phyloP scores from a whole-genome alignment of 805 yeast species.

The Clavispora phyllophila region DNA sequence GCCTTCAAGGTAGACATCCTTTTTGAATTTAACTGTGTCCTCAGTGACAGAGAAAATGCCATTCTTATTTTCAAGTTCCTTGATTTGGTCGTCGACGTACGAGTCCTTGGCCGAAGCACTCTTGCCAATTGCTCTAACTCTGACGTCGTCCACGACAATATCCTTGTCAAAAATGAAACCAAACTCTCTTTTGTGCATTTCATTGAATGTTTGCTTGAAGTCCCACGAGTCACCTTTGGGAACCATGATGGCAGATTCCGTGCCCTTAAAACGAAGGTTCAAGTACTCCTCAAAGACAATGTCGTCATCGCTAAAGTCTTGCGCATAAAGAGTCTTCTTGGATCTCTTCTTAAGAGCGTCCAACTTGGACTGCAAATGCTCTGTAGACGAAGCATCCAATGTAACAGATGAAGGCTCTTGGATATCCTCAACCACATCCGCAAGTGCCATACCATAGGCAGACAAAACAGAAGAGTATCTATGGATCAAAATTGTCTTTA shows the following conservation, averaged over 20 bases:
- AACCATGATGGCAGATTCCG: slow-evolving; percentile 15
- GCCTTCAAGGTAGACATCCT: slow-evolving; percentile 10
- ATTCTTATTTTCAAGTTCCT: slow-evolving; percentile 1
- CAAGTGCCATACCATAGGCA: slow-evolving; percentile 18
- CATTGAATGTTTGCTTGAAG: slow-evolving; percentile 8
- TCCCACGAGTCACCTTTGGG: slow-evolving; percentile 12
- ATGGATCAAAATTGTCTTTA: slow-evolving; percentile 13
- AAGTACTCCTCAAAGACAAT: slow-evolving; percentile 14
- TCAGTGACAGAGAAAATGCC: slow-evolving; percentile 1
- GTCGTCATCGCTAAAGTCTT: slow-evolving; percentile 8
- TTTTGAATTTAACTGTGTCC: slow-evolving; percentile 4
- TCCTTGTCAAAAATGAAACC: slow-evolving; percentile 15
- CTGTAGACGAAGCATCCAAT: background rate
- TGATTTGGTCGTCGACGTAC: slow-evolving; percentile 12
- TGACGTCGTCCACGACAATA: slow-evolving; percentile 18
- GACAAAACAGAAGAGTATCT: slow-evolving; percentile 17
- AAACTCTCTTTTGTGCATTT: slow-evolving; percentile 14
- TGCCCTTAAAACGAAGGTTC: slow-evolving; percentile 14
- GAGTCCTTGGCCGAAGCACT: slow-evolving; percentile 5
- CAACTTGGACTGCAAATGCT: slow-evolving; percentile 1
- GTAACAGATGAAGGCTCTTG: slow-evolving; percentile 5
- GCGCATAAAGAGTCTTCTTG: slow-evolving; percentile 5
- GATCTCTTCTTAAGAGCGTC: slow-evolving; percentile 6
- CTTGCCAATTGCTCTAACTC: slow-evolving; percentile 15
- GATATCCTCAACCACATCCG: slow-evolving; percentile 17